Evolutionary conservation across 305 asterid genomes (phyloP).

Genomic region (Stenogyne calaminthoides): DNA sequence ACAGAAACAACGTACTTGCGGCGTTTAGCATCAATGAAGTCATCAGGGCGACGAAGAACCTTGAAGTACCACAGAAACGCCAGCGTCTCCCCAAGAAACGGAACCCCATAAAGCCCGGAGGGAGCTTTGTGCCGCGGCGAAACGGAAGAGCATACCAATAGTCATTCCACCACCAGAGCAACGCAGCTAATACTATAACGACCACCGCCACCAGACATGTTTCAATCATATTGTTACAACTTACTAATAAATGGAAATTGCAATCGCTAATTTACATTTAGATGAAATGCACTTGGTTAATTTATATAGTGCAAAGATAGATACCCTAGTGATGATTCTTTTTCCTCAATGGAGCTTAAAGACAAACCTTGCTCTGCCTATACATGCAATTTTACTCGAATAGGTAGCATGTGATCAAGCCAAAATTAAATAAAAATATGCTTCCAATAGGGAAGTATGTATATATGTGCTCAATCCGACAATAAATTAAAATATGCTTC

Average conservation of each 20-base stretch:
- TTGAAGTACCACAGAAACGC: slow-evolving; percentile 56
- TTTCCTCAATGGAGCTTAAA: neutral
- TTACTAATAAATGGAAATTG: neutral
- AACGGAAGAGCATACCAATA: slow-evolving; percentile 36
- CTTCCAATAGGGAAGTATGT: too few species aligned
- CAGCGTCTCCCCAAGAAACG: slow-evolving; percentile 50
- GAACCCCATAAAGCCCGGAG: slow-evolving; percentile 64
- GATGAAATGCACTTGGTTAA: neutral
- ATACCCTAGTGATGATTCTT: slow-evolving; percentile 23
- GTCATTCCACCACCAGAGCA: slow-evolving; percentile 55
- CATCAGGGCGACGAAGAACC: slow-evolving; percentile 49
- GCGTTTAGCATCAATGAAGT: slow-evolving; percentile 48
- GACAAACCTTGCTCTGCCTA: slow-evolving; percentile 19
- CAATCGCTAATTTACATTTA: neutral
- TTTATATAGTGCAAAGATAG: neutral
- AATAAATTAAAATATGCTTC: too few species aligned
- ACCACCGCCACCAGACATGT: slow-evolving; percentile 23
- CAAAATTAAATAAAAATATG: too few species aligned
- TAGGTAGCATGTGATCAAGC: neutral
- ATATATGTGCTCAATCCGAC: too few species aligned
- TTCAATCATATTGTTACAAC: neutral
- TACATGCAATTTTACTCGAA: neutral
- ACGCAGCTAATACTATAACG: slow-evolving; percentile 29
- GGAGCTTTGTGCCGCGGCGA: slow-evolving; percentile 43
- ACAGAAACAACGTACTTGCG: slow-evolving; percentile 33